Percentiles rank a stretch among this genome's conserved stretches.
Evolutionary conservation across 2,329 filamentous ascomycete species (phyloP).

Genomic region (Sporothrix schenckii): DNA sequence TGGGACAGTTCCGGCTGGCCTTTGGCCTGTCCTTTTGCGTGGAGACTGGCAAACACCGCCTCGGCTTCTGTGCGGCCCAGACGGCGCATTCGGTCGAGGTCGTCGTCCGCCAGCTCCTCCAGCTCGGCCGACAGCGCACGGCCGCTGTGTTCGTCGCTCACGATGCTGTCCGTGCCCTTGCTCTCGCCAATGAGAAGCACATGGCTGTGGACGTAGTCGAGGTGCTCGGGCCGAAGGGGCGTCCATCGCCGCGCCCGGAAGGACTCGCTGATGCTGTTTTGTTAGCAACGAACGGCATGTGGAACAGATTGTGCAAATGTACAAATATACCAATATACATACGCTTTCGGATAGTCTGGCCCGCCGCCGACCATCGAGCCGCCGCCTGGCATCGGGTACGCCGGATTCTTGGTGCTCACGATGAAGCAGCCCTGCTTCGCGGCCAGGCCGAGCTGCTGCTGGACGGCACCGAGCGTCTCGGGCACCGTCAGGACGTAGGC

Average conservation of each 20-base stretch:
- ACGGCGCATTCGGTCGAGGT: conserved; percentile 64
- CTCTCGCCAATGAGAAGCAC: conserved; percentile 77
- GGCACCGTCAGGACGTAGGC: conserved; percentile 80
- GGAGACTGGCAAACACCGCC: conserved; percentile 54
- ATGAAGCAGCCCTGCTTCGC: conserved; percentile 74
- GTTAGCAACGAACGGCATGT: not conserved
- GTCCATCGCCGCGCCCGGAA: conserved; percentile 76
- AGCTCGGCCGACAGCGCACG: conserved; percentile 70
- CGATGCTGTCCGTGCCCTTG: conserved; percentile 58
- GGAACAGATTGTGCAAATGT: not conserved
- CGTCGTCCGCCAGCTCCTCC: conserved; percentile 74
- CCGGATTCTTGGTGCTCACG: conserved; percentile 78
- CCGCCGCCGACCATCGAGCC: conserved; percentile 56
- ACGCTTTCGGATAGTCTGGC: conserved; percentile 72
- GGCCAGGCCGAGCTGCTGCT: conserved; percentile 70
- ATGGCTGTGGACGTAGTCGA: conserved; percentile 75
- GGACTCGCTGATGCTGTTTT: conserved; percentile 35
- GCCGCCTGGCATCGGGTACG: conserved; percentile 63
- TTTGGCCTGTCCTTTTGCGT: conserved; percentile 37
- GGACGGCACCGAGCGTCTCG: conserved; percentile 67
- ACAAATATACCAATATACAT: conserved; percentile 44
- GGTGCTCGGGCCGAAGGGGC: conserved; percentile 69
- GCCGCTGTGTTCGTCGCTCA: conserved; percentile 60
- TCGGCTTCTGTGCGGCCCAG: conserved; percentile 52
- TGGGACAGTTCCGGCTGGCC: conserved; percentile 20